These are phyloP conservation scores for Cercospora zeae-maydis DNA, from an alignment of 2,329 filamentous ascomycete genomes.

Conservation along the genomic window DNA sequence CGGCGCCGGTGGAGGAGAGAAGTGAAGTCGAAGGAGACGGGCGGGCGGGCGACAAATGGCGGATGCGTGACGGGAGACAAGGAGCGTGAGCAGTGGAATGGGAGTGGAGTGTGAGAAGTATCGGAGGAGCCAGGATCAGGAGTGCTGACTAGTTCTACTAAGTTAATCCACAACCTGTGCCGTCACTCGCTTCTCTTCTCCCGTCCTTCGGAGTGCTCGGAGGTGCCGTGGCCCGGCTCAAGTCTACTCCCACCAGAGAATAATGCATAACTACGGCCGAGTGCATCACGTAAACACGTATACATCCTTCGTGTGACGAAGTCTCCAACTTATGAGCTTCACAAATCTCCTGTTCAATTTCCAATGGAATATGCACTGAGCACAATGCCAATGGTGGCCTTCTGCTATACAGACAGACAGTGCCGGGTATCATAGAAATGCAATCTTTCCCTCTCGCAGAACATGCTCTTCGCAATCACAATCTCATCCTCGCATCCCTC, in stretches of 20 bases:
- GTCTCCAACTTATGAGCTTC: background rate
- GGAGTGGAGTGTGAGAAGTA: background rate
- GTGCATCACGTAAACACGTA: background rate
- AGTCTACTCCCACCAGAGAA: background rate
- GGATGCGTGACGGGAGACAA: background rate
- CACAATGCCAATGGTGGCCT: background rate
- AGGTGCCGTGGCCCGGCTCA: background rate
- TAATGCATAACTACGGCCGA: background rate
- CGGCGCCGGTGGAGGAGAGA: background rate
- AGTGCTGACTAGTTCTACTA: background rate
- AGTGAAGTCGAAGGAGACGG: background rate
- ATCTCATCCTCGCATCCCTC: slow-evolving; percentile 49
- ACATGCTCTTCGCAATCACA: slow-evolving; percentile 2
- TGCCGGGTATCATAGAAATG: slow-evolving; percentile 14
- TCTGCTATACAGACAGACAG: background rate
- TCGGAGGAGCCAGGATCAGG: background rate
- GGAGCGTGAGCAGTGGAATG: background rate
- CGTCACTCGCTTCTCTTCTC: background rate
- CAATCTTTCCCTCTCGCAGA: slow-evolving; percentile 15
- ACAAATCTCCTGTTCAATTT: background rate
- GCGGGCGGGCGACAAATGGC: background rate
- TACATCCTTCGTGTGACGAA: background rate
- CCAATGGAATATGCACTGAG: background rate
- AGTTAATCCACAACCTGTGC: background rate
- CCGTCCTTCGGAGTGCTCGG: background rate